These are phyloP conservation scores for Cryptococcus hybrid DNA, from an alignment of 1,284 basidiomycete species.

Conservation along the genomic window DNA sequence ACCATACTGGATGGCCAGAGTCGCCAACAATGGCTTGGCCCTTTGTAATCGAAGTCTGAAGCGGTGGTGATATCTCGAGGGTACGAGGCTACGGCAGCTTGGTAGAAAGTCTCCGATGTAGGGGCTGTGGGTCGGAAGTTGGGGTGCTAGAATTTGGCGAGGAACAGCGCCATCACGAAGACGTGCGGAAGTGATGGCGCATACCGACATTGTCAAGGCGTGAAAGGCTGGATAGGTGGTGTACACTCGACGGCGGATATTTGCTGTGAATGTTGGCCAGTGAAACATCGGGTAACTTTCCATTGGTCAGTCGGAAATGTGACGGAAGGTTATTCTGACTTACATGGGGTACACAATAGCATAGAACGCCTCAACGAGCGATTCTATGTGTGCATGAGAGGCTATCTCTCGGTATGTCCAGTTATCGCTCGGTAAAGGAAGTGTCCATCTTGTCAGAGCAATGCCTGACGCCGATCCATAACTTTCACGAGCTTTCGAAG, in stretches of 20 bases:
- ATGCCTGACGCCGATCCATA: background rate
- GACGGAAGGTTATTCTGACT: slow-evolving; percentile 1
- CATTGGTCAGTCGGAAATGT: no score
- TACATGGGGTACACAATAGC: slow-evolving; percentile 38
- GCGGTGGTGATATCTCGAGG: slow-evolving; percentile 22
- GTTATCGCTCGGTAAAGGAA: background rate
- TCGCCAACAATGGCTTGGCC: slow-evolving; percentile 25
- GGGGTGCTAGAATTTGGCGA: background rate
- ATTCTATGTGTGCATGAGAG: slow-evolving; percentile 25
- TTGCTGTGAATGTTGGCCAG: slow-evolving; percentile 38
- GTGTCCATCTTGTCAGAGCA: background rate
- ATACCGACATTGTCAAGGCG: slow-evolving; percentile 37
- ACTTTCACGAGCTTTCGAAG: slow-evolving; percentile 1
- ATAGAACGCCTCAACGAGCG: slow-evolving; percentile 29
- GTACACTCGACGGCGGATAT: slow-evolving; percentile 29
- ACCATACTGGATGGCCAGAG: slow-evolving; percentile 34
- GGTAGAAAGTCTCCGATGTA: slow-evolving; percentile 9
- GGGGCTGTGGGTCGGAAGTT: no score
- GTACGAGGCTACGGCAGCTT: slow-evolving; percentile 19
- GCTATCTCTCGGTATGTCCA: slow-evolving; percentile 37
- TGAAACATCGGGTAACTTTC: slow-evolving; percentile 42
- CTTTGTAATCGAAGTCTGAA: slow-evolving; percentile 18
- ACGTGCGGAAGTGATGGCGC: slow-evolving; percentile 40
- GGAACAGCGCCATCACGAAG: slow-evolving; percentile 36
- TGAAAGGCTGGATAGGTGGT: slow-evolving; percentile 35